A percentile compares a stretch with the other conserved stretches of the same genome.
Evolutionary conservation across 2,329 filamentous ascomycete species (phyloP).

Genomic region (Fusarium scirpi): DNA sequence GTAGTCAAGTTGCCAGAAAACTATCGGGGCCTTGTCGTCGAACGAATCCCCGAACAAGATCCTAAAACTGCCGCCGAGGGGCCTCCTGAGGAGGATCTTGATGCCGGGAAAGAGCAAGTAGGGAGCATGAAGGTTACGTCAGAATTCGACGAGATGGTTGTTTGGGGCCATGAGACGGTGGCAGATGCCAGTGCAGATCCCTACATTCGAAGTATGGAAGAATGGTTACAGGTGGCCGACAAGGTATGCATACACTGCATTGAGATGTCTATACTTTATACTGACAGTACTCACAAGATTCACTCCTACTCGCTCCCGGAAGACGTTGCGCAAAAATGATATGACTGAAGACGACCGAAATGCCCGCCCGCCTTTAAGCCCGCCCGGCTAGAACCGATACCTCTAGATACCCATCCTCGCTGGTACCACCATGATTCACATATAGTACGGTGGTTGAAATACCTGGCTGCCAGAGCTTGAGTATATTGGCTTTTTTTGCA

Average conservation of each 20-base stretch:
- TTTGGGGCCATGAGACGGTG: conserved; percentile 85
- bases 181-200: conserved; percentile 73
- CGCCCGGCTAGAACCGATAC: not conserved
- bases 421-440: not conserved
- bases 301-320: conserved; percentile 35
- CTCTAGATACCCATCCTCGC: not conserved
- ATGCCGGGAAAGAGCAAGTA: conserved; percentile 55
- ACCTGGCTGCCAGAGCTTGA: not conserved
- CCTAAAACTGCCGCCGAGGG: conserved; percentile 54
- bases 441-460: not conserved
- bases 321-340: not conserved
- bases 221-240: conserved; percentile 83
- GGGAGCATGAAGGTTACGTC: conserved; percentile 72
- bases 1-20: conserved; percentile 74
- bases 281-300: conserved; percentile 40
- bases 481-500: not conserved
- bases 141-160: conserved; percentile 77
- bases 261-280: not conserved
- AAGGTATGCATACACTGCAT: conserved; percentile 61
- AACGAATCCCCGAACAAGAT: conserved; percentile 54
- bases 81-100: conserved; percentile 54
- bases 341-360: not conserved
- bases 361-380: not conserved
- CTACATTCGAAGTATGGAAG: conserved; percentile 79
- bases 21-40: conserved; percentile 74